Conservation (phyloP, 495 filamentous ascomycete species). For the Penicillium antarcticum region DNA sequence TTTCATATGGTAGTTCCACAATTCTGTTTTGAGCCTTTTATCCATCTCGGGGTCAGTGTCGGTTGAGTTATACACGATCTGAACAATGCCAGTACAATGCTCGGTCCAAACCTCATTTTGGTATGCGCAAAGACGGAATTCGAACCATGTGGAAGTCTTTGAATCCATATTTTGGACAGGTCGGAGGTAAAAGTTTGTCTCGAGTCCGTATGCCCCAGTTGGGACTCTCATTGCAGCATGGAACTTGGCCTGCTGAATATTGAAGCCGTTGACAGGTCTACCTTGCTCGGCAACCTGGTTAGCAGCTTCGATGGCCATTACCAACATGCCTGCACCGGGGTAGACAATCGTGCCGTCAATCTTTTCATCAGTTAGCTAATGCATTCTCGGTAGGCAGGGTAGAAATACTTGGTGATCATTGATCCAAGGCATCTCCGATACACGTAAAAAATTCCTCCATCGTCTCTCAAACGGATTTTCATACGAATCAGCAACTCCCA, state of each 20-base stretch:
- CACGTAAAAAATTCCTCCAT: constrained; percentile 28
- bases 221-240: constrained; percentile 31
- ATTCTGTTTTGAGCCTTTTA: neutral
- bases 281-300: constrained; percentile 3
- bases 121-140: no score
- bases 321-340: no score
- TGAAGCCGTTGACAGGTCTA: constrained; percentile 14
- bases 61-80: neutral
- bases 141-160: no score
- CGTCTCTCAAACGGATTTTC: constrained; percentile 10
- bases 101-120: no score
- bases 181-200: constrained; percentile 32
- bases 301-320: constrained; percentile 10
- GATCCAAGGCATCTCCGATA: constrained; percentile 35
- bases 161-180: no score
- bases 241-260: constrained; percentile 27
- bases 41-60: neutral
- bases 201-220: constrained; percentile 24
- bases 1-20: neutral
- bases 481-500: constrained; percentile 18
- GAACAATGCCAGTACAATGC: no score
- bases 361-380: no score
- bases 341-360: no score
- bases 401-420: constrained; percentile 32
- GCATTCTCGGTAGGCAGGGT: no score